Evolutionary conservation across 768 basidiomycete species (phyloP).

Genomic region (Lentinula boryana): DNA sequence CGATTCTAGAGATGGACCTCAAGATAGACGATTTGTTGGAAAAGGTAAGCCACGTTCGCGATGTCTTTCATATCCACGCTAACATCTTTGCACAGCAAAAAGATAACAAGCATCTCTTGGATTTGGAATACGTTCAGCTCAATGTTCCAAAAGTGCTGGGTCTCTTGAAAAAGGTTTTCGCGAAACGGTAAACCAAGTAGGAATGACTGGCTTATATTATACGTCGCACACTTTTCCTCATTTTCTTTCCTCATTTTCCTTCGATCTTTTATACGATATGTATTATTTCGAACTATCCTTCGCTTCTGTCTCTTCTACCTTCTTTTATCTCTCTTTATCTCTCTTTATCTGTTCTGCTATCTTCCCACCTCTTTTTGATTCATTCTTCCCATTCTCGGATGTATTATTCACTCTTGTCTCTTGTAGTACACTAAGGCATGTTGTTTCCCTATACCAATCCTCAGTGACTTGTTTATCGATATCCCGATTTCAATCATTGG

Average conservation of each 20-base stretch:
- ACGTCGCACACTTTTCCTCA: slow-evolving; percentile 1
- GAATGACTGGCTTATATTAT: slow-evolving; percentile 14
- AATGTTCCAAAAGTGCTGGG: slow-evolving; percentile 94
- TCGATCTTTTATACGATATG: slow-evolving; percentile 5
- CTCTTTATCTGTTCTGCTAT: slow-evolving; percentile 4
- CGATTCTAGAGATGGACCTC: slow-evolving; percentile 98
- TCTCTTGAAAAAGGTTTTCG: slow-evolving; percentile 88
- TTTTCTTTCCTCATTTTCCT: not conserved
- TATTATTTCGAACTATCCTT: slow-evolving; percentile 6
- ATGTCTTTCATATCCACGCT: not conserved
- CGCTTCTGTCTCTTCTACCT: not conserved
- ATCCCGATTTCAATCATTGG: not conserved
- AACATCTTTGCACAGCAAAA: slow-evolving; percentile 68
- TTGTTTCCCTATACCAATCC: slow-evolving; percentile 3
- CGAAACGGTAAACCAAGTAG: slow-evolving; percentile 9
- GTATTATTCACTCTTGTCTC: slow-evolving; percentile 3
- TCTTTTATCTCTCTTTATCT: not conserved
- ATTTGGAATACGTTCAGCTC: slow-evolving; percentile 96
- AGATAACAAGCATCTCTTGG: slow-evolving; percentile 93
- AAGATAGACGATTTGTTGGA: slow-evolving; percentile 98
- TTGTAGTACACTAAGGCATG: slow-evolving; percentile 8
- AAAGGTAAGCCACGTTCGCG: slow-evolving; percentile 54
- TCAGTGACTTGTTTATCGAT: not conserved
- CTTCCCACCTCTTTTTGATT: not conserved
- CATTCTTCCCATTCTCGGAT: slow-evolving; percentile 5